These are phyloP conservation scores for Cardamine occulta DNA, from an alignment of 345 rosid genomes.

Conservation along the genomic window DNA sequence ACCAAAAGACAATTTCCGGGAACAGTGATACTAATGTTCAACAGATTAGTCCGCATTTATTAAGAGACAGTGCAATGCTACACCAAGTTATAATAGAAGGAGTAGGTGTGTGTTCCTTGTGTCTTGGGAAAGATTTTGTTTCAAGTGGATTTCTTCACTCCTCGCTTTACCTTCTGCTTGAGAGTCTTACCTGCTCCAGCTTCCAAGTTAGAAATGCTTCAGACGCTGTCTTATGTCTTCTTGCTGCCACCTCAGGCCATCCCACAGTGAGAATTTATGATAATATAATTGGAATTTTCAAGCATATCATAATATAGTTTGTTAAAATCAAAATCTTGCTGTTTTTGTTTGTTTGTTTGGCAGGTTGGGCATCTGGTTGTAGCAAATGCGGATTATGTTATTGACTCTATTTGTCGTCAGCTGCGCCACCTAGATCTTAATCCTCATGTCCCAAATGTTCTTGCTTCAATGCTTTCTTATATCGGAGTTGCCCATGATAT, in stretches of 20 bases:
- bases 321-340: conserved; percentile 8
- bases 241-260: conserved; percentile 63
- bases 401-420: conserved; percentile 91
- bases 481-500: conserved; percentile 81
- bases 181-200: conserved; percentile 73
- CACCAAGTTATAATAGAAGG: conserved; percentile 84
- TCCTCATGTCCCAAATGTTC: conserved; percentile 88
- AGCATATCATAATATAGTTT: conserved; percentile 17
- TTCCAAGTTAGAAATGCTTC: conserved; percentile 77
- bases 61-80: conserved; percentile 71
- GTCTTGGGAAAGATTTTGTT: conserved; percentile 75
- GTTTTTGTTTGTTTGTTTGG: conserved; percentile 38
- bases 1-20: conserved; percentile 45
- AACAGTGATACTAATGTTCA: conserved; percentile 52
- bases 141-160: conserved; percentile 90
- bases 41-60: conserved; percentile 59
- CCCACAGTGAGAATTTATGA: conserved; percentile 58
- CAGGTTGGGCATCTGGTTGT: conserved; percentile 90
- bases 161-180: conserved; percentile 84
- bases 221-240: conserved; percentile 75
- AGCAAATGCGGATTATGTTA: conserved; percentile 87
- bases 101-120: conserved; percentile 73
- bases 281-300: conserved; percentile 8
- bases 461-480: conserved; percentile 95
- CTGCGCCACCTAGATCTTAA: conserved; percentile 88